Conservation (phyloP, 2,329 filamentous ascomycete species). For the Botryosphaeria agaves region DNA sequence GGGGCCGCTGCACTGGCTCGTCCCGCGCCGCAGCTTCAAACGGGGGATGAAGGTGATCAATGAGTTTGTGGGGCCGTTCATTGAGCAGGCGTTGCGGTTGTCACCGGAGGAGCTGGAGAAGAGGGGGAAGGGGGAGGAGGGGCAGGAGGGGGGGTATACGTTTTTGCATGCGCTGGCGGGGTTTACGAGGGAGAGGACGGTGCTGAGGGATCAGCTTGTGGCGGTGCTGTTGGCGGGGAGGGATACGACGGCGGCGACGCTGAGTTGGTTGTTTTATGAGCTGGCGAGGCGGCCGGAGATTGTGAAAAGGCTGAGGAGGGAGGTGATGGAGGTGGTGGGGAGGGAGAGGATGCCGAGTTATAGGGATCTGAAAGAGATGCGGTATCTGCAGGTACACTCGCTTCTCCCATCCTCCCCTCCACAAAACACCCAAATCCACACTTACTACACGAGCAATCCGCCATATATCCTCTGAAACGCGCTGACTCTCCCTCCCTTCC, state of each 20-base stretch:
- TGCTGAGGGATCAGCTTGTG: conserved; percentile 72
- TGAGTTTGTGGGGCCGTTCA: conserved; percentile 59
- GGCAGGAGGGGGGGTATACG: conserved; percentile 59
- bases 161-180: conserved; percentile 74
- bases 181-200: conserved; percentile 50
- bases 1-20: conserved; percentile 42
- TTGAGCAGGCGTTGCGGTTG: conserved; percentile 54
- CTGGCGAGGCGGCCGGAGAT: conserved; percentile 52
- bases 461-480: too few species aligned
- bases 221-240: conserved; percentile 69
- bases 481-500: too few species aligned
- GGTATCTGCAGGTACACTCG: conserved; percentile 49
- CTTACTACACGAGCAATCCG: too few species aligned
- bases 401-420: too few species aligned
- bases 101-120: conserved; percentile 53
- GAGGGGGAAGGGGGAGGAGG: conserved; percentile 52
- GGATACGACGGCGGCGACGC: conserved; percentile 73
- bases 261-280: conserved; percentile 74
- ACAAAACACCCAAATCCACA: too few species aligned
- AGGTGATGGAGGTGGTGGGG: conserved; percentile 55
- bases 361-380: conserved; percentile 71
- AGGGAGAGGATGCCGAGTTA: conserved; percentile 45
- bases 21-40: conserved; percentile 50
- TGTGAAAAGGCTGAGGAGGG: conserved; percentile 49
- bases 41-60: conserved; percentile 51